These are phyloP conservation scores for Malus hybrid DNA, from an alignment of 331 rosid species.

Conservation along the genomic window DNA sequence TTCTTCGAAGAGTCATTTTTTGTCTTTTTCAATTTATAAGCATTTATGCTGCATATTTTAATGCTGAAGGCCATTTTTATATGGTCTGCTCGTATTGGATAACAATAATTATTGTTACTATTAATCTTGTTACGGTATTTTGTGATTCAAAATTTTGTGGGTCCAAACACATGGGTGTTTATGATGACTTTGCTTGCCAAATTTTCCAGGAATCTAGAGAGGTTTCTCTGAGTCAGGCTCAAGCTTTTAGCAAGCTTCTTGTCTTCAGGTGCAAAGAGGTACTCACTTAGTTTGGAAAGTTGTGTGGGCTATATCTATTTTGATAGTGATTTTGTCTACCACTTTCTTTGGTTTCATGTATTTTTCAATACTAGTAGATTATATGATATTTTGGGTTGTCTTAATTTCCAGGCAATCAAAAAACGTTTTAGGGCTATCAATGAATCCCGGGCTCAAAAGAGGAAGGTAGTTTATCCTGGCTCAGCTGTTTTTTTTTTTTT, in stretches of 20 bases:
- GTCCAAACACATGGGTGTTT: conserved; percentile 4
- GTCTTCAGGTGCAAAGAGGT: conserved; percentile 89
- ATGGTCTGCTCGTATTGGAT: neutral
- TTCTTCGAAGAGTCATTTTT: neutral
- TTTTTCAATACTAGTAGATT: neutral
- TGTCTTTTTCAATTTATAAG: neutral
- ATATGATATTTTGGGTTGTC: neutral
- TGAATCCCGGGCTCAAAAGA: conserved; percentile 95
- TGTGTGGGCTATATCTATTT: conserved; percentile 10
- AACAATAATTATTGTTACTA: neutral
- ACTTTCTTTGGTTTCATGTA: neutral
- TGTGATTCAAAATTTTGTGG: neutral
- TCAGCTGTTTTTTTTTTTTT: neutral
- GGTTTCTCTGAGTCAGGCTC: conserved; percentile 55
- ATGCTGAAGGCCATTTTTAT: neutral
- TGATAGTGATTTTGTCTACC: neutral
- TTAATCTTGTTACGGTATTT: neutral
- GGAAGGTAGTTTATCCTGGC: conserved; percentile 60
- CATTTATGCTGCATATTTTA: neutral
- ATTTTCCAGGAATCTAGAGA: conserved; percentile 79
- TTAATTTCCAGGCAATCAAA: conserved; percentile 64
- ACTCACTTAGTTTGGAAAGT: conserved; percentile 17
- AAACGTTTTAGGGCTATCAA: conserved; percentile 92
- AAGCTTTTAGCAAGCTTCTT: conserved; percentile 41
- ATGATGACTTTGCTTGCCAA: conserved; percentile 25